A percentile compares a stretch with the other conserved stretches of the same genome.
These are phyloP conservation scores for Mycothermus thermophilus DNA, from an alignment of 495 filamentous ascomycete species.

Conservation along the genomic window DNA sequence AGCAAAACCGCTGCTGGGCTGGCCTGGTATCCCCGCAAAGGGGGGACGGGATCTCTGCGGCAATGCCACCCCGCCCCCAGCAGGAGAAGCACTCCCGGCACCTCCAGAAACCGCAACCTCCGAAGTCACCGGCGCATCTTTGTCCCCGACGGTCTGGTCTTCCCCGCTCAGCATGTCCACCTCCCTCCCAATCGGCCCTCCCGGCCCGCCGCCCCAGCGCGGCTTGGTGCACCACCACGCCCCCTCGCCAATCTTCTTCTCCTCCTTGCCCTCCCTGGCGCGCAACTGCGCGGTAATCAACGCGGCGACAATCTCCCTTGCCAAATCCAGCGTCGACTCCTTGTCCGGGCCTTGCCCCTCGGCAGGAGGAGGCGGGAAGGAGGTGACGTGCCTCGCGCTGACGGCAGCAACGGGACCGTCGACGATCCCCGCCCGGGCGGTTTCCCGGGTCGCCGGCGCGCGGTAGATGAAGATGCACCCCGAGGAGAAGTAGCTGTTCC, in stretches of 20 bases:
- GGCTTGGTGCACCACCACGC: constrained; percentile 67
- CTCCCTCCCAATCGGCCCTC: constrained; percentile 47
- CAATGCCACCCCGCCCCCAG: too few species aligned
- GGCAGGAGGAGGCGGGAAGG: constrained; percentile 28
- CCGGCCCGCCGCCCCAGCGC: constrained; percentile 63
- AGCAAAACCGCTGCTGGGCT: not conserved
- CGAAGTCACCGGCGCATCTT: constrained; percentile 19
- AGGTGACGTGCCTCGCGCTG: constrained; percentile 42
- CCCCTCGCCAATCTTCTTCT: constrained; percentile 55
- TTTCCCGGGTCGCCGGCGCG: constrained; percentile 48
- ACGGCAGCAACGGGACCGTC: constrained; percentile 62
- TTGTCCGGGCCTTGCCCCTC: constrained; percentile 6
- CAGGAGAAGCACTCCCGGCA: too few species aligned
- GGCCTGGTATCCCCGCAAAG: too few species aligned
- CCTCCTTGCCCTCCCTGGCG: constrained; percentile 50
- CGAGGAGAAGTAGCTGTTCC: constrained; percentile 40
- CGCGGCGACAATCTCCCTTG: constrained; percentile 59
- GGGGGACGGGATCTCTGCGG: not conserved
- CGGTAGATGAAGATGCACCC: constrained; percentile 47
- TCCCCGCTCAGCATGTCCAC: constrained; percentile 27
- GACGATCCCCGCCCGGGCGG: constrained; percentile 57
- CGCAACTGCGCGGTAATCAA: constrained; percentile 74
- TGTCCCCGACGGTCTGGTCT: constrained; percentile 29
- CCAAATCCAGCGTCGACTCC: constrained; percentile 51
- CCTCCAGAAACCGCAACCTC: not conserved